Base-by-base conservation (phyloP, 2,329 filamentous ascomycete species). In the Neonectria sp. region DNA sequence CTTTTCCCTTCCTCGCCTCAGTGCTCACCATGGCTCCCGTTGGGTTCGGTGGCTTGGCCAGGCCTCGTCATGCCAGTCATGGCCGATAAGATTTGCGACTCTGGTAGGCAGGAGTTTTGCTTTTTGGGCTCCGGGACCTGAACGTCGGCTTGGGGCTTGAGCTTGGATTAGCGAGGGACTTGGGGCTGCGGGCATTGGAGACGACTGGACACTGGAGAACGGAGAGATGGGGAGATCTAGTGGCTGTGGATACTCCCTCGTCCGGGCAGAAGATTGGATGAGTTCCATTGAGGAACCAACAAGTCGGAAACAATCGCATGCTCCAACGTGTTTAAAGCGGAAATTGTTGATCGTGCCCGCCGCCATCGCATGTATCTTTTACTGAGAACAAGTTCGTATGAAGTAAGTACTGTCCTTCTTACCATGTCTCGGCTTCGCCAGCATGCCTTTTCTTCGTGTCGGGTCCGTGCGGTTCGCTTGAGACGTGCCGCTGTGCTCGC, bases 31-130 rank as follows among this genome's bases (percentile, higher is more conserved):
- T 68, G 53, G 65, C 52, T 74, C 69, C 67, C 55, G 68, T 71
- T 73, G 65, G 68, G 60, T 69, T 68, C 40, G 66, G 70, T 71
- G 72, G 72, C 72, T 74, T 68, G 68, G 69, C 68, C 71, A 53
- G 65, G 56, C 63, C 67, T 65, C 70, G 61, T 49, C 43, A 62
- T 59, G 60, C 55, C 49, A 45, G 60, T 52, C 55, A 49, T 62
- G 24, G 12, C 63, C 62, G 73, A 75, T 75, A 75, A 75, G 73
- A 75, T 74, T 66, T 60, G 55, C 45, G 63, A 57, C 56, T 56
- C 60, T 75, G 63, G 60, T 57, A 53, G 63, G 63, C n/a, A 33
- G 52, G 29, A 63, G 60, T 67, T 66, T 65, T 60, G 53, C 27
- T 65, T 68, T 67, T 61, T 58, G 57, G 43, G 49, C 55, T 57